Evolutionary conservation across 805 yeast genomes (phyloP), one percentile per base, ranked within the genome.

Genomic region (Lachancea fermentati): DNA sequence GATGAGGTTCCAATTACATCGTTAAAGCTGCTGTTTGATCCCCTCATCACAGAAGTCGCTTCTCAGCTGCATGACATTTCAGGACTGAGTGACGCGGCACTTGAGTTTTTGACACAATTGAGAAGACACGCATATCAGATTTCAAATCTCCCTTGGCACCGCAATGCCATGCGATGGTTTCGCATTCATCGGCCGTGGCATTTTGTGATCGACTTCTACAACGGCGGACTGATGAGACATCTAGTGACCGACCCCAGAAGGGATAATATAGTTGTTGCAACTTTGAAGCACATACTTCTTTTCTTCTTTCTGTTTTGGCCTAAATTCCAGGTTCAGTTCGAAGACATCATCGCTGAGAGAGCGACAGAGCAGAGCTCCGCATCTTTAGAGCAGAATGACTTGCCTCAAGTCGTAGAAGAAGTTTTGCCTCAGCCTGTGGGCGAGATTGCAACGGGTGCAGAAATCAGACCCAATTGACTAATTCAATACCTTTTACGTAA

Each of bases 281-380:
- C n/a, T 12, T 46, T 47, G 19, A 58, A 55, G 44, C 54, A 55
- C 45, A 29, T 48, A 6, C 19, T 42, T 4, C 48, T 57, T 8
- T 58, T 54, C 34, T 19, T 54, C 13, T 24, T 55, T 4, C 37
- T 56, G 14, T 36, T 57, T 9, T 6, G 55, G 2, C 63, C 63
- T 14, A 43, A 35, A 13, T 45, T 42, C 19, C 45, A 45, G 19
- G 30, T 31, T 22, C 32, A 34, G 17, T 36, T 41, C 34, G 40
- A 41, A n/a, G 30, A 32, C 16, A 36, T 31, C 7, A 41, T 40
- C 17, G 40, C 36, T 19, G 32, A 28, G 28, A 22, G 44, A 15
- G n/a, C 30, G 19, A 13, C 42, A 34, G 25, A 40, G 41, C 15
- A 15, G 32, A 34, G 40, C 32, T 28, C 37, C 26, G 15, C 36